phyloP scores from a whole-genome alignment of 805 yeast species.

The Lachancea waltii region DNA sequence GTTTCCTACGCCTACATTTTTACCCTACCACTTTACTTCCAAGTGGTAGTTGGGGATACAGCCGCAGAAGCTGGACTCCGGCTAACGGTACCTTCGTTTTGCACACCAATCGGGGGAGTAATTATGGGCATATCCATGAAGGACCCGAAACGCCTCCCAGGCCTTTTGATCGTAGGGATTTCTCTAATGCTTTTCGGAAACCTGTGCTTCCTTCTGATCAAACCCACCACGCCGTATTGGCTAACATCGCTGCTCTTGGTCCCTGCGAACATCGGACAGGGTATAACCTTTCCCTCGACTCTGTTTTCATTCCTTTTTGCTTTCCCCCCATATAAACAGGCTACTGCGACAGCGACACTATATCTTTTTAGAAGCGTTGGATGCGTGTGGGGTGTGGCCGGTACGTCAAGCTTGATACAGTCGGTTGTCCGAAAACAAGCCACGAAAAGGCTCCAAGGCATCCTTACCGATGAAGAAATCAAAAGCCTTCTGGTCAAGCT shows the following conservation, averaged over 20 bases:
- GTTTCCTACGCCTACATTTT: conserved; percentile 38
- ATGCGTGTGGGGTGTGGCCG: conserved; percentile 38
- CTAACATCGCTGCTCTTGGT: conserved; percentile 25
- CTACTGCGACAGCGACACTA: conserved; percentile 36
- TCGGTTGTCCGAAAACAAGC: conserved; percentile 9
- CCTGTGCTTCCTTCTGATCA: conserved; percentile 24
- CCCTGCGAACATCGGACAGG: conserved; percentile 38
- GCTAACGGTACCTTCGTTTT: conserved; percentile 36
- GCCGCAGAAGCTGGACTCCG: conserved; percentile 38
- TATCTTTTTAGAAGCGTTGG: conserved; percentile 37
- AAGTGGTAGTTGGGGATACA: conserved; percentile 36
- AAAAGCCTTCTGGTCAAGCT: conserved; percentile 10
- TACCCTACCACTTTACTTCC: conserved; percentile 38
- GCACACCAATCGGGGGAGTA: conserved; percentile 40
- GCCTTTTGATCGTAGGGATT: conserved; percentile 33
- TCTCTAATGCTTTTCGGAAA: conserved; percentile 35
- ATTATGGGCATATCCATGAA: conserved; percentile 37
- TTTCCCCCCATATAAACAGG: conserved; percentile 31
- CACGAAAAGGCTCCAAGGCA: conserved; percentile 7
- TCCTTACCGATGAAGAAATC: conserved; percentile 10
- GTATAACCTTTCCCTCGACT: conserved; percentile 34
- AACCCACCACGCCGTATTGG: conserved; percentile 23
- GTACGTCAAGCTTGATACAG: conserved; percentile 15
- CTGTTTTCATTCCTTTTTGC: conserved; percentile 35
- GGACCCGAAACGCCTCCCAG: conserved; percentile 24